Evolutionary conservation across 2,329 filamentous ascomycete species (phyloP).

Genomic region (Rhynchosporium graminicola): DNA sequence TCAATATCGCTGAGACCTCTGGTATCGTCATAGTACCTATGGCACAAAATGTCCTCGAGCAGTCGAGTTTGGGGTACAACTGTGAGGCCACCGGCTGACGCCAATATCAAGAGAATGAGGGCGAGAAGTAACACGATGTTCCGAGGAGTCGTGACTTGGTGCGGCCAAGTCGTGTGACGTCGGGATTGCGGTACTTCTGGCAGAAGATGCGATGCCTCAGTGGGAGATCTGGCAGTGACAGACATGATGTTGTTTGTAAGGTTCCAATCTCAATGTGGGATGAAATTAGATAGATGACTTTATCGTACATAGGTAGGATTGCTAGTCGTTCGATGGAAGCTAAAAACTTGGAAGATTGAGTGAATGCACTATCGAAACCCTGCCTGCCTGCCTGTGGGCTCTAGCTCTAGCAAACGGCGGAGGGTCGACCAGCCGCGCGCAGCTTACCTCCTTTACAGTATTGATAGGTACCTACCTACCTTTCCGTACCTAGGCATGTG

Average conservation of each 20-base stretch:
- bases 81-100: constrained; percentile 5
- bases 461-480: no score
- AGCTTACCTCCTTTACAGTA: neutral
- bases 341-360: constrained; percentile 5
- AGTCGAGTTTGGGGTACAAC: constrained; percentile 4
- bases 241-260: constrained; percentile 6
- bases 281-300: neutral
- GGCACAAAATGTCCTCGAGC: constrained; percentile 11
- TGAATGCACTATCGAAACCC: no score
- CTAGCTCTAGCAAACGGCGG: neutral
- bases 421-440: neutral
- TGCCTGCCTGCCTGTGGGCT: no score
- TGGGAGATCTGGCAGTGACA: neutral
- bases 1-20: constrained; percentile 12
- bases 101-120: neutral
- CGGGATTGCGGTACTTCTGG: neutral
- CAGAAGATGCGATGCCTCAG: constrained; percentile 10
- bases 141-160: constrained; percentile 13
- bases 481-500: no score
- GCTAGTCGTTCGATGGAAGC: neutral
- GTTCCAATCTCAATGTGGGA: neutral
- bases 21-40: constrained; percentile 10
- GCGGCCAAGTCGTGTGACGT: neutral
- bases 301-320: neutral
- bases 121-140: constrained; percentile 10